phyloP scores from a whole-genome alignment of 2,329 filamentous ascomycete species.

The Colletotrichum plurivorum region DNA sequence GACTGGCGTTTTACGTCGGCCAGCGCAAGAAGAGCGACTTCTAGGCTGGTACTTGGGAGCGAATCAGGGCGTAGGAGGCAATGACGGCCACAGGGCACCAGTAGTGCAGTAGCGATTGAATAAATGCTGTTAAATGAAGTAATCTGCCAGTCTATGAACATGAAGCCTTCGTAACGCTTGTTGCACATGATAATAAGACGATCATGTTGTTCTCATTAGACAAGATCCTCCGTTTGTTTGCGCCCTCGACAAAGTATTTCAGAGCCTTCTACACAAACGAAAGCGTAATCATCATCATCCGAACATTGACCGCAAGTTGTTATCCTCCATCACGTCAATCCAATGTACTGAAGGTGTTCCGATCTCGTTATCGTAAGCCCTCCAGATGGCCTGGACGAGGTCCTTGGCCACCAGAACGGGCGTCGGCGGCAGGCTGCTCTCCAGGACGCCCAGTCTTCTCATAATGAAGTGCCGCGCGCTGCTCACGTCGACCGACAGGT shows the following conservation, averaged over 20 bases:
- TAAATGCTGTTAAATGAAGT: neutral
- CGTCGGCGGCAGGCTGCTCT: slow-evolving; percentile 56
- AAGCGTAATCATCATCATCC: slow-evolving; percentile 41
- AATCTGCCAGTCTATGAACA: neutral
- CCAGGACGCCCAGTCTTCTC: slow-evolving; percentile 53
- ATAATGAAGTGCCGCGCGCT: slow-evolving; percentile 57
- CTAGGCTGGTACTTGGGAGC: slow-evolving; percentile 13
- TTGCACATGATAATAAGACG: neutral
- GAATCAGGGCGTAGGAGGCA: neutral
- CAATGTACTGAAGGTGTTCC: slow-evolving; percentile 54
- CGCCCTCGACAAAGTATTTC: neutral
- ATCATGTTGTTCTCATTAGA: too few species aligned
- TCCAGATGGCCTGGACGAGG: slow-evolving; percentile 58
- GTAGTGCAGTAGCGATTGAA: neutral
- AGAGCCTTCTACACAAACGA: neutral
- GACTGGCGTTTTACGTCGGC: slow-evolving; percentile 71
- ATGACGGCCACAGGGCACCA: neutral
- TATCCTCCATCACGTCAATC: slow-evolving; percentile 59
- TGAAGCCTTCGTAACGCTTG: neutral
- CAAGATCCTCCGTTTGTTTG: too few species aligned
- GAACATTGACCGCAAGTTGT: slow-evolving; percentile 51
- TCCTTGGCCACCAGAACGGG: slow-evolving; percentile 59
- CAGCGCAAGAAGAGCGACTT: slow-evolving; percentile 54
- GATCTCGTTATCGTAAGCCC: slow-evolving; percentile 55
- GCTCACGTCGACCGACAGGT: slow-evolving; percentile 52